Evolutionary conservation across 1,139 yeast species (phyloP).

Genomic region (Zygosaccharomyces pseudobailii): DNA sequence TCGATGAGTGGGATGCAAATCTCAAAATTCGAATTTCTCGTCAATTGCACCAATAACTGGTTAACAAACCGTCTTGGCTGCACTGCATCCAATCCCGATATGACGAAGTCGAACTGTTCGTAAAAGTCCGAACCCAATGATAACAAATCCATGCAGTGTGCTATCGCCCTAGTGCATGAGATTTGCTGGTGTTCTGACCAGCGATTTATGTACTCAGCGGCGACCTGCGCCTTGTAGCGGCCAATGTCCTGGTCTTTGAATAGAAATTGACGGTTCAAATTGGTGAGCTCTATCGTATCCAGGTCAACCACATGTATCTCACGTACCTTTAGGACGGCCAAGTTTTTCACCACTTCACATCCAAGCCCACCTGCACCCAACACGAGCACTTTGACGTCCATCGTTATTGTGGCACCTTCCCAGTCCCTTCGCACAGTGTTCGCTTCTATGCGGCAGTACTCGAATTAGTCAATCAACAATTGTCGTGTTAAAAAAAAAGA

Average conservation of each 20-base stretch:
- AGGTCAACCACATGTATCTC: constrained; percentile 82
- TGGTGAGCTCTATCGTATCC: constrained; percentile 91
- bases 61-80: constrained; percentile 94
- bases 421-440: too few relatives aligned
- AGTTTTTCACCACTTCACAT: constrained; percentile 82
- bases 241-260: constrained; percentile 76
- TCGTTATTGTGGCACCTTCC: neutral
- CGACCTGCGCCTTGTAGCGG: constrained; percentile 71
- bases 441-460: too few relatives aligned
- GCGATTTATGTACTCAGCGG: constrained; percentile 55
- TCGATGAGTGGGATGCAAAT: constrained; percentile 77
- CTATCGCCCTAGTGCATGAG: constrained; percentile 42
- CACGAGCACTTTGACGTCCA: constrained; percentile 40
- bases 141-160: constrained; percentile 66
- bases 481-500: neutral
- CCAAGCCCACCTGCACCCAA: constrained; percentile 97
- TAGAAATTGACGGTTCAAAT: constrained; percentile 83
- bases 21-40: constrained; percentile 48
- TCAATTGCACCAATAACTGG: constrained; percentile 61
- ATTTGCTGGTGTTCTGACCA: constrained; percentile 18
- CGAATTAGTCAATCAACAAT: too few relatives aligned
- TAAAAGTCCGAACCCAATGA: constrained; percentile 65
- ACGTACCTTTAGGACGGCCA: constrained; percentile 72
- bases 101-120: constrained; percentile 61
- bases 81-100: constrained; percentile 86